A percentile compares a stretch with the other conserved stretches of the same genome.
Conservation (phyloP, 164 flowering plant species). For the Chimonanthus praecox region DNA sequence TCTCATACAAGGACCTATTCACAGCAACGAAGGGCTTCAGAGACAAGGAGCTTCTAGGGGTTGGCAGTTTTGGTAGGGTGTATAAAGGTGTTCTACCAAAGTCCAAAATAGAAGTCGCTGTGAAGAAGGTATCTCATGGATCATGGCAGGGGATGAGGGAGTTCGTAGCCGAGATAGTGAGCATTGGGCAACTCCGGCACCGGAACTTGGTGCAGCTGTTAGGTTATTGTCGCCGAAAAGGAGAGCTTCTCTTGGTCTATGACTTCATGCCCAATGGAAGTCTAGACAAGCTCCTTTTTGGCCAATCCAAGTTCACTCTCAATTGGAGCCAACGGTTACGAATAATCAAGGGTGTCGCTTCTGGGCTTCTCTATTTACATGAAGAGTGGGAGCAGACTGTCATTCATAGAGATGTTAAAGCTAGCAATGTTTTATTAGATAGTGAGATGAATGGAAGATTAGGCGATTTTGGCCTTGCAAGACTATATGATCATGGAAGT, state of each 20-base stretch:
- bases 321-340: constrained; percentile 8
- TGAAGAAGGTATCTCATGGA: constrained; percentile 25
- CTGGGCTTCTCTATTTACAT: constrained; percentile 12
- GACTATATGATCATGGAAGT: constrained; percentile 14
- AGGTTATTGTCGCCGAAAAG: constrained; percentile 11
- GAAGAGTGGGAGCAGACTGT: constrained; percentile 13
- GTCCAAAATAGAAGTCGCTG: constrained; percentile 13
- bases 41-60: constrained; percentile 15
- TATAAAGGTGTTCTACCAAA: constrained; percentile 13
- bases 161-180: constrained; percentile 26
- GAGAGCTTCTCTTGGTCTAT: constrained; percentile 14
- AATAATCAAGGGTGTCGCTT: constrained; percentile 11
- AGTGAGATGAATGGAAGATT: constrained; percentile 26
- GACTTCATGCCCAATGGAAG: constrained; percentile 17
- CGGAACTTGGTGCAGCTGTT: constrained; percentile 19
- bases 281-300: constrained; percentile 13
- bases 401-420: constrained; percentile 16
- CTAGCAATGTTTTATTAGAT: constrained; percentile 16
- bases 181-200: constrained; percentile 44
- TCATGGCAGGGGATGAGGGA: constrained; percentile 24
- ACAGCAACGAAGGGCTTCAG: constrained; percentile 17
- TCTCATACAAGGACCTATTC: constrained; percentile 14
- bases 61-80: constrained; percentile 23
- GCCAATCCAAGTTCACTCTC: neutral
- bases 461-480: constrained; percentile 37